Evolutionary conservation across 2,329 filamentous ascomycete genomes (phyloP).

Genomic region (Xenosphaeropsis pyriputrescens): DNA sequence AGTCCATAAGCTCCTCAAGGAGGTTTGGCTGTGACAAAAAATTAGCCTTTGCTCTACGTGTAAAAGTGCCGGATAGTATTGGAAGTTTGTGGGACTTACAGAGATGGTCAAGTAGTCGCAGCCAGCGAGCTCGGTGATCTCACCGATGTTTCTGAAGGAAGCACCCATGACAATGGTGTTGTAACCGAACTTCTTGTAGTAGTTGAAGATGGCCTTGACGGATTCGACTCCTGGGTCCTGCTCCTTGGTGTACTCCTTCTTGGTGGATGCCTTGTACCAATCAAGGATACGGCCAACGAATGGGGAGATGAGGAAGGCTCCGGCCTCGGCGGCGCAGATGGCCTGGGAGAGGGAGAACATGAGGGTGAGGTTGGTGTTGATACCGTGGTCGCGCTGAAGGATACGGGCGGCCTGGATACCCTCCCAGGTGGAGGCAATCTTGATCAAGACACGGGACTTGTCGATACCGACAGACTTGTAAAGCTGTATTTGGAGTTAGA

Average conservation of each 20-base stretch:
- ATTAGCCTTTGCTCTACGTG: conserved; percentile 2
- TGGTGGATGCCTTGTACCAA: conserved; percentile 94
- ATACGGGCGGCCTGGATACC: conserved; percentile 98
- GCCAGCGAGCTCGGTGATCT: conserved; percentile 96
- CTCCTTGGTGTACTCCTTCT: conserved; percentile 81
- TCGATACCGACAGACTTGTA: conserved; percentile 85
- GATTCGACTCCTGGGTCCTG: conserved; percentile 95
- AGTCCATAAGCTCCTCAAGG: conserved; percentile 88
- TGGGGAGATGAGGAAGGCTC: conserved; percentile 94
- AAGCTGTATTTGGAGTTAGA: conserved; percentile 39
- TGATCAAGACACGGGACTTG: conserved; percentile 95
- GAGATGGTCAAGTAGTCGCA: conserved; percentile 99
- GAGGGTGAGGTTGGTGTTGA: conserved; percentile 98
- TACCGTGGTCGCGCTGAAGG: conserved; percentile 84
- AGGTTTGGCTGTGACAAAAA: conserved; percentile 63
- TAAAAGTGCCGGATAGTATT: neutral
- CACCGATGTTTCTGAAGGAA: conserved; percentile 89
- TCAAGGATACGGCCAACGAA: conserved; percentile 99
- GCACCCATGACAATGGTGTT: conserved; percentile 99
- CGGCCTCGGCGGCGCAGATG: conserved; percentile 88
- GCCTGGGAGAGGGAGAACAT: conserved; percentile 96
- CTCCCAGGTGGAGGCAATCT: conserved; percentile 98
- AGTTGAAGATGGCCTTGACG: conserved; percentile 93
- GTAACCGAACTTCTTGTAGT: conserved; percentile 99
- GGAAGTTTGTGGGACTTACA: conserved; percentile 32